Evolutionary conservation across 2,329 filamentous ascomycete genomes (phyloP).

Genomic region (Aspergillus nomiae): DNA sequence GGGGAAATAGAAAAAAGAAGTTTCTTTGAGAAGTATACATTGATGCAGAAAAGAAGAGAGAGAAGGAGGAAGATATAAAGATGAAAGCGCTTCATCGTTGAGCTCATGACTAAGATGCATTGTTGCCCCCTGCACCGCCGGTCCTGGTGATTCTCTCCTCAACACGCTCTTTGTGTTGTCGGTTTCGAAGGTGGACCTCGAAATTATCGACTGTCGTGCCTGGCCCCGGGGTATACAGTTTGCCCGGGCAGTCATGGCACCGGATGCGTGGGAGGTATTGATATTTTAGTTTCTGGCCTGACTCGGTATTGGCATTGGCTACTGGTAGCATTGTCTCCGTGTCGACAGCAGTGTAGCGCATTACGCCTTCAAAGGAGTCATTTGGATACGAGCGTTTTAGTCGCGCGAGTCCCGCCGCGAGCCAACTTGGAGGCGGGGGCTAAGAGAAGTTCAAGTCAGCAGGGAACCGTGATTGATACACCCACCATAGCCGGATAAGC

Average conservation of each 20-base stretch:
- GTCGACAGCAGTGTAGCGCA: conserved; percentile 87
- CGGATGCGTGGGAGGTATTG: conserved; percentile 87
- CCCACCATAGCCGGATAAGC: conserved; percentile 5
- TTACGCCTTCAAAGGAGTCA: conserved; percentile 83
- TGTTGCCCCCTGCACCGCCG: conserved; percentile 14
- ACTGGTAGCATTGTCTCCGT: conserved; percentile 67
- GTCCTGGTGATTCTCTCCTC: conserved; percentile 50
- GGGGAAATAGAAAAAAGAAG: not conserved
- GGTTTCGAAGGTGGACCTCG: conserved; percentile 86
- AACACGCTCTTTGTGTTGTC: conserved; percentile 74
- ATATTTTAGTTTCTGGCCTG: conserved; percentile 68
- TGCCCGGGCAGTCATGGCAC: conserved; percentile 89
- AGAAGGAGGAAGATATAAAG: not conserved
- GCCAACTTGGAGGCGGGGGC: conserved; percentile 87
- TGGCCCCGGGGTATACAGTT: conserved; percentile 88
- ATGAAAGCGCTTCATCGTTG: conserved; percentile 12
- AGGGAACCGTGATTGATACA: conserved; percentile 8
- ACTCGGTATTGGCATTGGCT: conserved; percentile 52
- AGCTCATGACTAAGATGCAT: conserved; percentile 17
- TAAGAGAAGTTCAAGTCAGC: conserved; percentile 39
- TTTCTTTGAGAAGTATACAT: conserved; percentile 16
- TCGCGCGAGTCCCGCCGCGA: conserved; percentile 70
- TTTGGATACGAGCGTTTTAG: conserved; percentile 72
- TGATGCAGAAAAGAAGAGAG: conserved; percentile 1
- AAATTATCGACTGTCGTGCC: conserved; percentile 87